These are phyloP conservation scores for Puccinia horiana DNA, from an alignment of 1,284 basidiomycete species.

Conservation along the genomic window DNA sequence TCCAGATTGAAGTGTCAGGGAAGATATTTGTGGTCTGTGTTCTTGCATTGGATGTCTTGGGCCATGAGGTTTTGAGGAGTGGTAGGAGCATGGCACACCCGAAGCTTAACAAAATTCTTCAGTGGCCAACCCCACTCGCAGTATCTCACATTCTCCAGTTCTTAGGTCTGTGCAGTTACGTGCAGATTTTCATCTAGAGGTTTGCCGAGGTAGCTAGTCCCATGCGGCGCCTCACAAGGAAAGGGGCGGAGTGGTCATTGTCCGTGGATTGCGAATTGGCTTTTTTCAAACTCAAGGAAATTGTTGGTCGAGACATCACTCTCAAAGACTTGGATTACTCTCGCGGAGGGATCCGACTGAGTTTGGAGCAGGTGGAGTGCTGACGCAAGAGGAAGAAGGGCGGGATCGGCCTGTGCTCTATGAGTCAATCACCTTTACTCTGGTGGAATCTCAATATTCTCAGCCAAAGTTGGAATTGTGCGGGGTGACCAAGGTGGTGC, in stretches of 20 bases:
- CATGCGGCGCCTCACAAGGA: background rate
- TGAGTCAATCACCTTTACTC: no score
- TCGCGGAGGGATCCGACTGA: no score
- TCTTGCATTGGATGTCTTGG: background rate
- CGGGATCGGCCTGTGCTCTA: no score
- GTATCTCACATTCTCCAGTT: background rate
- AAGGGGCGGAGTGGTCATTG: background rate
- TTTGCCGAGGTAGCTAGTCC: background rate
- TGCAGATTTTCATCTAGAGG: constrained; percentile 18
- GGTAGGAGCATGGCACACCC: background rate
- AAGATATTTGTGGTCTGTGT: constrained; percentile 15
- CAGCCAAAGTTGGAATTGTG: no score
- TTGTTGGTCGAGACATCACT: background rate
- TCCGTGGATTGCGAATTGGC: background rate
- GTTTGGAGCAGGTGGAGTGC: no score
- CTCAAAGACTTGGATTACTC: background rate
- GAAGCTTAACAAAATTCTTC: constrained; percentile 10
- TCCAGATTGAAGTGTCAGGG: constrained; percentile 31
- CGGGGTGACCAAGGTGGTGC: no score
- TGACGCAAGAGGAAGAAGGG: no score
- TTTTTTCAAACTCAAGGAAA: background rate
- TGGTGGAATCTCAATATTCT: no score
- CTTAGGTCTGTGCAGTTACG: background rate
- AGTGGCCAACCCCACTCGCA: constrained; percentile 7
- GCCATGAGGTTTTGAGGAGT: background rate